Conservation (phyloP, 179 eudicot genomes). For the Spergularia azorica region DNA sequence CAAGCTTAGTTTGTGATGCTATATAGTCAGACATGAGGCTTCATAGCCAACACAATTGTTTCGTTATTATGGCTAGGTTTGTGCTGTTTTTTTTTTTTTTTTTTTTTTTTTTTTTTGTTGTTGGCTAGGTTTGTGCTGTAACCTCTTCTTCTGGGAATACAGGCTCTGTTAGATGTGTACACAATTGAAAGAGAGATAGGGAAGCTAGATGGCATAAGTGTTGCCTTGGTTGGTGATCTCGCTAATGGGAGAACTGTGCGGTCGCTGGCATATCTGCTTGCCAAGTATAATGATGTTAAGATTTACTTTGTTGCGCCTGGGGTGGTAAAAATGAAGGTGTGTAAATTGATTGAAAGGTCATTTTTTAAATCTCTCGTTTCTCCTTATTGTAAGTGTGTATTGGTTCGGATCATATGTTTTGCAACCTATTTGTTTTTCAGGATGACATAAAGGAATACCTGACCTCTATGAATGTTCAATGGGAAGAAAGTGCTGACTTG, state of each 20-base stretch:
- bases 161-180: conserved; percentile 94
- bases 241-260: conserved; percentile 96
- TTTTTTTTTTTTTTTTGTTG: neutral
- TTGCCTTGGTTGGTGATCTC: conserved; percentile 98
- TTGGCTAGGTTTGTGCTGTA: neutral
- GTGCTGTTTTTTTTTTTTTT: too few species aligned
- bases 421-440: conserved; percentile 40
- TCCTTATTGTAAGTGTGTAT: neutral
- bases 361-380: neutral
- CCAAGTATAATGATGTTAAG: conserved; percentile 84
- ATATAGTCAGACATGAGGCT: neutral
- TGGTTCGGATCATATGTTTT: neutral
- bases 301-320: conserved; percentile 89
- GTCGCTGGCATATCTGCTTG: conserved; percentile 89
- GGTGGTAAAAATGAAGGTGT: conserved; percentile 92
- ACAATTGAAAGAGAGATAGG: conserved; percentile 95
- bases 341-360: neutral
- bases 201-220: conserved; percentile 82
- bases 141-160: conserved; percentile 15
- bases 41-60: too few species aligned
- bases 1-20: neutral
- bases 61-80: neutral
- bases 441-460: conserved; percentile 91
- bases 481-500: conserved; percentile 91
- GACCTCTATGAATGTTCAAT: conserved; percentile 63